These are phyloP conservation scores for Pigoraptor vietnamica DNA, from an alignment of 78 protist species.

Conservation along the genomic window DNA sequence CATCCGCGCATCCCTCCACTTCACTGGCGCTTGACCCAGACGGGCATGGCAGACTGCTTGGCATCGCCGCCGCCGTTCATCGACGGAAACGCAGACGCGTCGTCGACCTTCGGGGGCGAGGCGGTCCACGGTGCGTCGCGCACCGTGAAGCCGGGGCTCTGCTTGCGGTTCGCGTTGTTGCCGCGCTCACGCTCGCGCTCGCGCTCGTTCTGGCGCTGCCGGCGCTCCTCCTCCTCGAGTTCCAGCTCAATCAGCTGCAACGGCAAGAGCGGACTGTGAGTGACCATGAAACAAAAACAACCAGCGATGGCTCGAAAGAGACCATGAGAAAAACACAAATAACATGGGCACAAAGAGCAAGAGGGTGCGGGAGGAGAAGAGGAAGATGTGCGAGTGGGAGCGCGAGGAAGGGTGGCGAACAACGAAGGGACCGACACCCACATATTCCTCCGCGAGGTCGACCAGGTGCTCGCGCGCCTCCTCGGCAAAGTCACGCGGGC, in stretches of 20 bases:
- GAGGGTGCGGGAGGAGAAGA: too few relatives aligned
- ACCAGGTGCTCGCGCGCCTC: neutral
- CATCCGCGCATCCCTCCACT: too few relatives aligned
- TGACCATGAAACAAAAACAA: neutral
- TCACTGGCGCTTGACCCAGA: neutral
- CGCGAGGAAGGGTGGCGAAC: too few relatives aligned
- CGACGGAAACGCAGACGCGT: neutral
- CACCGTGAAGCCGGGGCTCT: neutral
- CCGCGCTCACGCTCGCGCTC: neutral
- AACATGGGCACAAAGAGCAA: too few relatives aligned
- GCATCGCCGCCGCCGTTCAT: neutral
- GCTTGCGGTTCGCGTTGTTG: neutral
- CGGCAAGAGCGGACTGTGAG: too few relatives aligned
- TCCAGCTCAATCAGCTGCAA: neutral
- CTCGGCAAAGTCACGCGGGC: neutral
- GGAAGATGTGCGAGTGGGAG: neutral
- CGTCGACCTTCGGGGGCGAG: neutral
- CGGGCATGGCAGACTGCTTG: neutral
- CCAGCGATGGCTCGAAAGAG: neutral
- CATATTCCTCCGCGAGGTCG: neutral
- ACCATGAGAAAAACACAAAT: neutral
- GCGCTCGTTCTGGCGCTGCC: neutral
- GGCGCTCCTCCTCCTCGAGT: neutral
- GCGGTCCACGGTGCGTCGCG: neutral
- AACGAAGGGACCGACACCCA: too few relatives aligned